phyloP scores from a whole-genome alignment of 352 stramenopile genomes.

The Pythium chondricola region DNA sequence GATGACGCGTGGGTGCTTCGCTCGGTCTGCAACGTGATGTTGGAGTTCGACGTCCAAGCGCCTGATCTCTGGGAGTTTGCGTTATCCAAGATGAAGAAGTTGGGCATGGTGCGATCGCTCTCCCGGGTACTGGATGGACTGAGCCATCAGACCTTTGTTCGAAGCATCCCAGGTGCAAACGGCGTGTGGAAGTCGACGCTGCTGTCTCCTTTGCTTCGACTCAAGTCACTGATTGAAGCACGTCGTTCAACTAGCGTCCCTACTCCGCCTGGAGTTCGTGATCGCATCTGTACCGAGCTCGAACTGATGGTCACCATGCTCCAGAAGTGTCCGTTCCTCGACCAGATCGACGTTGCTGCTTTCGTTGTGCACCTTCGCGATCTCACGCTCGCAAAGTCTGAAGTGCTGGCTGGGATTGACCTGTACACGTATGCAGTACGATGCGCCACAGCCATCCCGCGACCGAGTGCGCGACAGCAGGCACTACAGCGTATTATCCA shows the following conservation, averaged over 20 bases:
- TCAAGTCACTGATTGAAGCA: constrained; percentile 9
- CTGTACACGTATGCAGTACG: constrained; percentile 20
- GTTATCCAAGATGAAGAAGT: constrained; percentile 20
- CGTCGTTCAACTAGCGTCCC: not conserved
- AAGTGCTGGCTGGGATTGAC: constrained; percentile 15
- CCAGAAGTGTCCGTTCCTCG: constrained; percentile 34
- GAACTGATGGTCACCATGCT: constrained; percentile 27
- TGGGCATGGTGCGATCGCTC: constrained; percentile 24
- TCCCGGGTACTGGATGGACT: constrained; percentile 21
- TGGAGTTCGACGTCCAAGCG: constrained; percentile 30
- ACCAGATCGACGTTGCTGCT: constrained; percentile 30
- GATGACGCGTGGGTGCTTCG: constrained; percentile 17
- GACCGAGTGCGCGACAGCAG: constrained; percentile 16
- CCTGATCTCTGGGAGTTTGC: constrained; percentile 26
- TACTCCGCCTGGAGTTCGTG: not conserved
- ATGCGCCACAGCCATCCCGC: constrained; percentile 22
- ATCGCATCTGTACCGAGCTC: constrained; percentile 15
- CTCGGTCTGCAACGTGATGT: constrained; percentile 24
- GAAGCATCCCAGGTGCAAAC: constrained; percentile 14
- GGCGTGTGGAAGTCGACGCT: constrained; percentile 24
- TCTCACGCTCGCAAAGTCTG: constrained; percentile 3
- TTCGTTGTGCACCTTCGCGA: constrained; percentile 26
- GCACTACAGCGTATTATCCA: constrained; percentile 27
- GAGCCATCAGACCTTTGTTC: constrained; percentile 17
- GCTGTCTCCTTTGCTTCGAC: constrained; percentile 17